These are phyloP conservation scores for Lipomyces yarrowii DNA, from an alignment of 1,139 yeast species.

Conservation along the genomic window DNA sequence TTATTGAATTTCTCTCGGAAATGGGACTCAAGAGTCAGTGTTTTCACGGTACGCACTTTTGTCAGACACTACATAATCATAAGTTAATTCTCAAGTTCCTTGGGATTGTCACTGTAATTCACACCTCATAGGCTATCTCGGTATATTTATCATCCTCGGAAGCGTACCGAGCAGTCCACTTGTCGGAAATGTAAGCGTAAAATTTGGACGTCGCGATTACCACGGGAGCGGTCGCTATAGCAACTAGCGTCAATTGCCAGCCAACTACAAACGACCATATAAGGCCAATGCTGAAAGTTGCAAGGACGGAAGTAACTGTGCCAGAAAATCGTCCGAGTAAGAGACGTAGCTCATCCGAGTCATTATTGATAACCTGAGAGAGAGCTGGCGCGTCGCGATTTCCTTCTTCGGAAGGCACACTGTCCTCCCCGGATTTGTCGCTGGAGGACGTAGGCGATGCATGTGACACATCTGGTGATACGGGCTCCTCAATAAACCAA, in stretches of 20 bases:
- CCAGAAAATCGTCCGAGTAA: conserved; percentile 61
- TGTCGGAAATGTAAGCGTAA: conserved; percentile 56
- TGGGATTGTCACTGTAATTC: background rate
- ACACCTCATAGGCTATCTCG: conserved; percentile 57
- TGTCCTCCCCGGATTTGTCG: background rate
- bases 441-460: background rate
- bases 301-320: conserved; percentile 45
- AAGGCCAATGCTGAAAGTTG: conserved; percentile 61
- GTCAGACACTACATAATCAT: conserved; percentile 40
- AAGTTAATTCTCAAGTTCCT: background rate
- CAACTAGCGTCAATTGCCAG: conserved; percentile 85
- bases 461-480: background rate
- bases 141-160: conserved; percentile 58
- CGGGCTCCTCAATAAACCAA: conserved; percentile 49
- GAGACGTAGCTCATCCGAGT: conserved; percentile 71
- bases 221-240: conserved; percentile 70
- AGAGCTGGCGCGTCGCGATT: conserved; percentile 49
- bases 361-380: conserved; percentile 71
- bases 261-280: conserved; percentile 80
- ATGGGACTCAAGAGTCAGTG: conserved; percentile 54
- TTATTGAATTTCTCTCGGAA: conserved; percentile 49
- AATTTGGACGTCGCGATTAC: conserved; percentile 54
- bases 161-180: conserved; percentile 63
- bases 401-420: conserved; percentile 38
- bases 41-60: conserved; percentile 65